Base-by-base conservation (phyloP, 2,329 filamentous ascomycete genomes). In the Sporothrix variecibatus region DNA sequence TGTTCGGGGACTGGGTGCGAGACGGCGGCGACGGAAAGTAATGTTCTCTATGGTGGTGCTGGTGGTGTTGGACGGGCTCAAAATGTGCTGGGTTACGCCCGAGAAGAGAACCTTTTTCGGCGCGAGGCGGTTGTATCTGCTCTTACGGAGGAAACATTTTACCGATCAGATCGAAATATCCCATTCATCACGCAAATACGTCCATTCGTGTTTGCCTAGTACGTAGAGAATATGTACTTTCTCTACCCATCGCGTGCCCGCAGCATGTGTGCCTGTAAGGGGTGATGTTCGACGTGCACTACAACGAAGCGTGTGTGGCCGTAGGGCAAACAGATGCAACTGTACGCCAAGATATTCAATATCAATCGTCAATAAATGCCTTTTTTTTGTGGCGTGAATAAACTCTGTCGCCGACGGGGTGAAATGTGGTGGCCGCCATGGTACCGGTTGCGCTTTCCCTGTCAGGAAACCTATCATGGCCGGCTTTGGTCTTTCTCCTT, bases 1-100 rank as follows among this genome's bases (percentile, higher is more conserved):
- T 95, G 75, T 97, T 97, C 85, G 87, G 89, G 20, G 87, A 91
- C 76, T 97, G 93, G 94, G 88, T 90, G 46, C 62, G 72, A 38
- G 60, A 87, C 87, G 79, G 80, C 79, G 43, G 73, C 69, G 40
- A 56, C 49, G n/a, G 73, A 60, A 58, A 77, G 76, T 49, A 43
- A 26, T 7, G 34, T 23, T 12, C 15, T 34, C 6, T 9, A n/a
- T n/a, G n/a, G n/a, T n/a, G n/a, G n/a, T n/a, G n/a, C n/a, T n/a
- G 15, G 28, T 15, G 9, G 26, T 11, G 12, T 20, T 15, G 43
- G 64, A 49, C 11, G 38, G 43, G 11, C 17, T 53, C 15, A 26
- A 17, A 20, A 20, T 40, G 46, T 23, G 17, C 20, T 9, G 20
- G 11, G 20, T 23, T 28, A 8, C 56, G 23, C 17, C 8, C 51